Evolutionary conservation across 768 basidiomycete genomes (phyloP).

Genomic region (Tulasnella calospora): DNA sequence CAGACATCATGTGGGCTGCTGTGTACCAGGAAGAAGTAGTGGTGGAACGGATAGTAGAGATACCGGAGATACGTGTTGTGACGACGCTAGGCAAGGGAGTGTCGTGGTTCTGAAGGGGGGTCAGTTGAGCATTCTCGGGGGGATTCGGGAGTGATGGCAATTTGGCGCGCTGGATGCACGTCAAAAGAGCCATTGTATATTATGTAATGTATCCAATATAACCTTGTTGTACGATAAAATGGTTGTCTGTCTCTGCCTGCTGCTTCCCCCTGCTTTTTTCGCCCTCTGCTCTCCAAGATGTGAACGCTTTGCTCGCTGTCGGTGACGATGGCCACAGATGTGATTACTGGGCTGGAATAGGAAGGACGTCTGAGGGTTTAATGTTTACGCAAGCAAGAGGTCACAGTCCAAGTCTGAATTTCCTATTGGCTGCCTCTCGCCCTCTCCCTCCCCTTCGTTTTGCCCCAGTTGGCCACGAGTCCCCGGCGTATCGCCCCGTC

Average conservation of each 20-base stretch:
- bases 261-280: no score
- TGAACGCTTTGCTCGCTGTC: not conserved
- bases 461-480: not conserved
- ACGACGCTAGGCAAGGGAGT: not conserved
- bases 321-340: not conserved
- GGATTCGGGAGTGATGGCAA: not conserved
- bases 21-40: slow-evolving; percentile 5
- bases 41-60: not conserved
- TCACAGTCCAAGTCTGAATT: slow-evolving; percentile 4
- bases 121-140: not conserved
- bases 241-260: not conserved
- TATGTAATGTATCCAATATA: slow-evolving; percentile 1
- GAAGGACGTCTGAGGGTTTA: not conserved
- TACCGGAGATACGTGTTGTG: slow-evolving; percentile 1
- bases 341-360: not conserved
- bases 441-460: not conserved
- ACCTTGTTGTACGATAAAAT: not conserved
- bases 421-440: not conserved
- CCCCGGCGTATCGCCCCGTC: not conserved
- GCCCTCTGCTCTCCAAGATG: not conserved
- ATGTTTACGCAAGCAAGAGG: slow-evolving; percentile 3
- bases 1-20: not conserved
- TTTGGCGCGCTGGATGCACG: not conserved
- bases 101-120: not conserved
- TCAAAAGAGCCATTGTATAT: not conserved